Base-by-base conservation (phyloP, 768 basidiomycete genomes). In the Suillus bovinus region DNA sequence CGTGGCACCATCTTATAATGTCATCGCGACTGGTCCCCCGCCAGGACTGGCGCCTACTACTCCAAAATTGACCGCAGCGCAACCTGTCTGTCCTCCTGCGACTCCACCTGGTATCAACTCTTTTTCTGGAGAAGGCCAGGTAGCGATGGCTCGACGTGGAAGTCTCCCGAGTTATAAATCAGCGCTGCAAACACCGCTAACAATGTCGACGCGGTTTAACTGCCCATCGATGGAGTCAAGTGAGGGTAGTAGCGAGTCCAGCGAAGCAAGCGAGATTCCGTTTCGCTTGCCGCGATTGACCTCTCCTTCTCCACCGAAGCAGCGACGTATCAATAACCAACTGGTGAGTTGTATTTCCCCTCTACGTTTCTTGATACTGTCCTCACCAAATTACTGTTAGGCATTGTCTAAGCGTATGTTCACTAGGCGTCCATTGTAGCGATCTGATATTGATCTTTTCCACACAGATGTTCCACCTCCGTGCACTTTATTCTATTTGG, bases 401-500 rank as follows among this genome's bases (percentile, higher is more conserved):
- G 76, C 81, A 62, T 78, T 88, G 64, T 85, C 83, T 54, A 88
- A 87, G 70, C 86, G 87, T 88, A 71, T 63, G 85, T 82, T 59
- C 41, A 59, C 58, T 46, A 61, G 8, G 27, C 61, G 54, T 42
- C 53, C 61, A 31, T 53, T 62, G 44, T 59, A 50, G 42, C 5
- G 41, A 50, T 9, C 20, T 29, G 10, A 27, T 34, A 14, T 58
- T 62, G 34, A 67, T 44, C 24, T 38, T 39, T 34, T 53, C 24
- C 24, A 44, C 60, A 67, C 68, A 86, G 86, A 88, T 67, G 83
- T 77, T 68, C 87, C 87, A 2, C 82, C 88, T 27, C 87, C 88
- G 17, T 89, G 88, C 70, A 88, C 86, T 20, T 73, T 86, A 56
- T 87, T 85, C 73, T 89, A 88, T 69, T 76, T 89, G 31, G 80